Evolutionary conservation across 257 asterid species (phyloP).

Genomic region (Voacanga thouarsii): DNA sequence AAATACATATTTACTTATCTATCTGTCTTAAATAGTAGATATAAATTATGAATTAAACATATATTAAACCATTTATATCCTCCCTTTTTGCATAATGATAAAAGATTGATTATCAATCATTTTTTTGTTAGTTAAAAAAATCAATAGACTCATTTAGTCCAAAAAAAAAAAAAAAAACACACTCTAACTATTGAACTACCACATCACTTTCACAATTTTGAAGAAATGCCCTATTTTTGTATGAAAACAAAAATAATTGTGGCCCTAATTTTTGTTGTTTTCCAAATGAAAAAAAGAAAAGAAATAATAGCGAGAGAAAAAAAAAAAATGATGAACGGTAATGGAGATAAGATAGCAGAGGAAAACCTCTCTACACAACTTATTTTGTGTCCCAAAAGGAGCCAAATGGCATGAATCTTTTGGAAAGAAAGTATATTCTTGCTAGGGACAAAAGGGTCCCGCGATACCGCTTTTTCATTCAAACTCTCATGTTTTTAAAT

Average conservation of each 20-base stretch:
- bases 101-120: too few relatives aligned
- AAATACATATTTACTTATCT: too few relatives aligned
- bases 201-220: neutral
- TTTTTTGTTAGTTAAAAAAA: too few relatives aligned
- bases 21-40: too few relatives aligned
- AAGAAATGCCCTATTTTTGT: too few relatives aligned
- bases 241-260: too few relatives aligned
- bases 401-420: slow-evolving; percentile 36
- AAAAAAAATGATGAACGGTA: neutral
- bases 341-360: slow-evolving; percentile 12
- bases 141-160: too few relatives aligned
- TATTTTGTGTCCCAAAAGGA: slow-evolving; percentile 35
- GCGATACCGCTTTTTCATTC: slow-evolving; percentile 4
- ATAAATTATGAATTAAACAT: too few relatives aligned
- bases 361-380: slow-evolving; percentile 10
- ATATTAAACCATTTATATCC: too few relatives aligned
- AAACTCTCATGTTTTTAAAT: neutral
- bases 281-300: neutral
- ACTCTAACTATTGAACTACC: neutral
- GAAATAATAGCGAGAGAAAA: too few relatives aligned
- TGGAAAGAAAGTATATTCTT: slow-evolving; percentile 32
- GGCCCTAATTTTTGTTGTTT: neutral
- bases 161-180: too few relatives aligned
- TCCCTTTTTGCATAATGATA: too few relatives aligned
- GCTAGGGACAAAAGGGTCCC: slow-evolving; percentile 22